Evolutionary conservation across 352 stramenopile genomes (phyloP).

Genomic region (Phytophthora pini): DNA sequence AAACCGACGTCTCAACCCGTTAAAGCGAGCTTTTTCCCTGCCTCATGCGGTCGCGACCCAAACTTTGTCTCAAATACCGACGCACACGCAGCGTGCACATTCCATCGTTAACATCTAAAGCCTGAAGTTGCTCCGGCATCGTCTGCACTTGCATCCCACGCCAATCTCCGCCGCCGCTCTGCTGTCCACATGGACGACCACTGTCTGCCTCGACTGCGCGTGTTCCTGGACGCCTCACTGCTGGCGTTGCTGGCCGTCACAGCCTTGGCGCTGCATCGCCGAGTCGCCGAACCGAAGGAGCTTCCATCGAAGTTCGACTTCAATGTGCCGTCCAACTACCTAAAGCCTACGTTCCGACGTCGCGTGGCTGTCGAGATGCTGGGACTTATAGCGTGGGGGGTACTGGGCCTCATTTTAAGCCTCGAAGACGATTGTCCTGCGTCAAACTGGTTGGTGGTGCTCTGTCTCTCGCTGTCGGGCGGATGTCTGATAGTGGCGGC

Average conservation of each 20-base stretch:
- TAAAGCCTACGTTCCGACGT: too few species aligned
- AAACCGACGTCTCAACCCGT: too few species aligned
- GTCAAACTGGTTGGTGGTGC: slow-evolving; percentile 24
- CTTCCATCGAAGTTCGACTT: slow-evolving; percentile 4
- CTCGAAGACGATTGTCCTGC: slow-evolving; percentile 1
- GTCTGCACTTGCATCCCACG: too few species aligned
- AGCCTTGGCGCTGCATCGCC: slow-evolving; percentile 12
- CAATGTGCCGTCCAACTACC: slow-evolving; percentile 19
- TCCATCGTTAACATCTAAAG: too few species aligned
- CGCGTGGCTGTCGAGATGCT: slow-evolving; percentile 3
- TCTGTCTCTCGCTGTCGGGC: slow-evolving; percentile 20
- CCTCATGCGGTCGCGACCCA: too few species aligned
- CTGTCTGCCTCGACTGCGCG: slow-evolving; percentile 19
- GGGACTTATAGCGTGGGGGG: slow-evolving; percentile 15
- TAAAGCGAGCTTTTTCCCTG: too few species aligned
- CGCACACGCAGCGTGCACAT: too few species aligned
- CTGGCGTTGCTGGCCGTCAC: slow-evolving; percentile 8
- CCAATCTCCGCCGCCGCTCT: neutral
- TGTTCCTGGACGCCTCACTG: slow-evolving; percentile 31
- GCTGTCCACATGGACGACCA: slow-evolving; percentile 8
- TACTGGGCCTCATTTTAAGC: slow-evolving; percentile 22
- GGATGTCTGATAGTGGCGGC: slow-evolving; percentile 12
- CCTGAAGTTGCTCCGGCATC: too few species aligned
- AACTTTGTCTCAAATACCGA: too few species aligned
- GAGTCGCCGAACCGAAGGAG: neutral